Percentiles rank a stretch among this genome's conserved stretches.
Conservation (phyloP, 306 rosid genomes). For the Vigna trinervia region DNA sequence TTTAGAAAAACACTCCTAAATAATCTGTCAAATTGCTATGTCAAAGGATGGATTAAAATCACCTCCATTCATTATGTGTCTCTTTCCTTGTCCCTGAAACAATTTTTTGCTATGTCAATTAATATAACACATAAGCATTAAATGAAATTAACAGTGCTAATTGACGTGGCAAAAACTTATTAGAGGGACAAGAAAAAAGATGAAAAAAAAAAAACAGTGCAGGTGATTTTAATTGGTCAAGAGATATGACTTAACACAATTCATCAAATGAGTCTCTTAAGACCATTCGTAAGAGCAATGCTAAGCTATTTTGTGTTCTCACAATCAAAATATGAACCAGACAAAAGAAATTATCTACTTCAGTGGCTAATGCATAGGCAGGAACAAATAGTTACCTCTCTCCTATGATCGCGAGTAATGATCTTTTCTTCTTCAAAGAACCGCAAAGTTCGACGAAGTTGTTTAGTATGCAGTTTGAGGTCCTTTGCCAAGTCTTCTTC, state of each 20-base stretch:
- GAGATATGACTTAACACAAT: background rate
- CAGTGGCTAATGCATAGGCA: conserved; percentile 22
- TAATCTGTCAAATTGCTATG: conserved; percentile 6
- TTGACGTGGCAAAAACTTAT: too few species aligned
- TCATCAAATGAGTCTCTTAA: background rate
- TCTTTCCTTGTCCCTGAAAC: too few species aligned
- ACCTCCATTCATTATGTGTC: too few species aligned
- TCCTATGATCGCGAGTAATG: conserved; percentile 87
- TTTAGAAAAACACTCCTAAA: background rate
- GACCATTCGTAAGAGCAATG: conserved; percentile 3
- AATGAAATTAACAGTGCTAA: too few species aligned
- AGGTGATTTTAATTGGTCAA: background rate
- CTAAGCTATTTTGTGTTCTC: background rate
- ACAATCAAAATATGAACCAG: conserved; percentile 11
- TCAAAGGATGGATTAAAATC: background rate
- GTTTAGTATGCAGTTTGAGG: conserved; percentile 88
- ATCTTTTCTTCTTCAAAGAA: conserved; percentile 95
- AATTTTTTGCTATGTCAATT: too few species aligned
- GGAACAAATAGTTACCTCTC: conserved; percentile 66
- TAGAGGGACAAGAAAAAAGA: too few species aligned
- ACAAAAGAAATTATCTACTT: background rate
- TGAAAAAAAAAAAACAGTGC: too few species aligned
- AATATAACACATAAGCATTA: too few species aligned
- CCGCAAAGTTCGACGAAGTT: conserved; percentile 83
- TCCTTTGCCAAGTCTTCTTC: conserved; percentile 99